Base-by-base conservation (phyloP, 345 rosid genomes). In the Lepidium sativum region DNA sequence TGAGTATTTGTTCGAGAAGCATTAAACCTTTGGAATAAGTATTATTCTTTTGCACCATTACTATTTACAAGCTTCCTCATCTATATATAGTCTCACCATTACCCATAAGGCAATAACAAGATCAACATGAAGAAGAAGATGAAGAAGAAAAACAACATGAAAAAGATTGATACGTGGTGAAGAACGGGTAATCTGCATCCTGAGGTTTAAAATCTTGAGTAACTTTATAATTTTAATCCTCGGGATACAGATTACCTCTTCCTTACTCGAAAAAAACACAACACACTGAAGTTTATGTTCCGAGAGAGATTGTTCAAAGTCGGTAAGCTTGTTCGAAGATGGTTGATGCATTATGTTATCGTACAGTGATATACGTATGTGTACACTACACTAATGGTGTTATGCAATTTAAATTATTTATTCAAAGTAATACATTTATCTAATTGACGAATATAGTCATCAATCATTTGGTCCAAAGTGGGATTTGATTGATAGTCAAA, bases 141-240 rank as follows among this genome's bases (percentile, higher is more conserved):
- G 33, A 62, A 9, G 25, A 23, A 1, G 25, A 23, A 1, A 3
- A 23, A 23, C 21, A 20, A 20, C 21, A 20, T 20, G 43, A 38
- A 3, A 35, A 61, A 70, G 49, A 25, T 15, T 15, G 50, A 11
- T 48, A 31, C 29, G 50, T 65, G 60, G 18, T 57, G 64, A 70
- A 2, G 69, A 70, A 70, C 20, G 33, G 59, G 60, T 71, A 71
- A 71, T 71, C 75, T 71, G 75, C 75, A 71, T 71, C 75, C 70
- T 63, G 76, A 72, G 71, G 76, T 72, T 72, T 72, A 72, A 59
- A 58, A 18, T 35, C 53, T 17, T 5, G 5, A 14, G 44, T 58
- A 45, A 16, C 14, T 39, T 31, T 21, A n/a, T 14, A 14, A 65
- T 6, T 58, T n/a, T 50, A 64, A 65, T 65, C 70, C 70, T 71